A percentile compares a stretch with the other conserved stretches of the same genome.
These are phyloP conservation scores for Ploettnerulaceae sp. DNA, from an alignment of 2,329 filamentous ascomycete species.

Conservation along the genomic window DNA sequence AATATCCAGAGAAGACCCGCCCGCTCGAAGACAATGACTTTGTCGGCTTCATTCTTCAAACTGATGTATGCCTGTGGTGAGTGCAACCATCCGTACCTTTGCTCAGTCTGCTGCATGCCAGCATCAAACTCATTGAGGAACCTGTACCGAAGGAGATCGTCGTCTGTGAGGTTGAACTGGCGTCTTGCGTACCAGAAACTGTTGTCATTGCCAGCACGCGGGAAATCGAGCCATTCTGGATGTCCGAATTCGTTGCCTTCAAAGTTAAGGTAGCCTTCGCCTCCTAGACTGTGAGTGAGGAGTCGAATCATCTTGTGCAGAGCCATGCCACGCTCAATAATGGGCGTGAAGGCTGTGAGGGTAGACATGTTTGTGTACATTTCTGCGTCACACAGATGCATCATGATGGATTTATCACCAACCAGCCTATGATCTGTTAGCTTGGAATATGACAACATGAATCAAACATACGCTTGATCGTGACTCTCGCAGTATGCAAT, in stretches of 20 bases:
- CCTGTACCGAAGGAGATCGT: constrained; percentile 77
- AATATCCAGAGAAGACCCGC: constrained; percentile 89
- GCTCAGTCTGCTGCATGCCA: constrained; percentile 82
- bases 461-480: constrained; percentile 77
- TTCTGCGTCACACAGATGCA: constrained; percentile 96
- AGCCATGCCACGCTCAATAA: constrained; percentile 85
- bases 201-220: constrained; percentile 85
- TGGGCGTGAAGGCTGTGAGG: constrained; percentile 74
- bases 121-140: constrained; percentile 93
- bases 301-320: constrained; percentile 98
- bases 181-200: constrained; percentile 92
- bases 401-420: constrained; percentile 93
- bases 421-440: constrained; percentile 63
- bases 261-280: constrained; percentile 97
- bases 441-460: neutral
- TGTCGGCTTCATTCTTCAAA: constrained; percentile 89
- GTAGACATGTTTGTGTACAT: constrained; percentile 98
- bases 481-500: constrained; percentile 97
- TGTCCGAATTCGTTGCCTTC: constrained; percentile 99
- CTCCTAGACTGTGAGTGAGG: constrained; percentile 83
- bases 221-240: constrained; percentile 98
- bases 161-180: constrained; percentile 89
- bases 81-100: constrained; percentile 87
- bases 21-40: constrained; percentile 92
- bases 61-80: constrained; percentile 84